phyloP scores from a whole-genome alignment of 1,284 basidiomycete genomes.

The Leccinum subrobustum region DNA sequence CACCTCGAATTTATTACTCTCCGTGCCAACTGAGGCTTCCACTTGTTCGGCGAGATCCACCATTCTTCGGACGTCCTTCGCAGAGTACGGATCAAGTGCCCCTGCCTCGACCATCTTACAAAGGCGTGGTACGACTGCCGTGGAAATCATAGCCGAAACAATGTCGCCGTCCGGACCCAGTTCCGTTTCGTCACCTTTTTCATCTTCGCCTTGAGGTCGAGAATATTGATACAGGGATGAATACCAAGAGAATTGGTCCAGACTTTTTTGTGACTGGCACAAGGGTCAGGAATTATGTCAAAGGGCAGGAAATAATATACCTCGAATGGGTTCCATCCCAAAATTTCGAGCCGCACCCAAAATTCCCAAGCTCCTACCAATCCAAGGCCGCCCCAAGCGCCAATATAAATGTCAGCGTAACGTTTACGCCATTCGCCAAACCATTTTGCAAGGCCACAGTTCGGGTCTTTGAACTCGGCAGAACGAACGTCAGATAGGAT shows the following conservation, averaged over 20 bases:
- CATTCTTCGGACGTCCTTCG: constrained; percentile 59
- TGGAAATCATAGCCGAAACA: constrained; percentile 85
- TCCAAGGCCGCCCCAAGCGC: constrained; percentile 88
- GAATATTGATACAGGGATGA: constrained; percentile 77
- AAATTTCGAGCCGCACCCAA: constrained; percentile 85
- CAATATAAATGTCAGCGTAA: constrained; percentile 80
- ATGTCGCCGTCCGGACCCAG: constrained; percentile 85
- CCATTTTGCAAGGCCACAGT: constrained; percentile 64
- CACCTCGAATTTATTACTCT: constrained; percentile 72
- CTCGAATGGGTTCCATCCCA: constrained; percentile 86
- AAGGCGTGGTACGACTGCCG: constrained; percentile 77
- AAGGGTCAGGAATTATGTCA: constrained; percentile 6
- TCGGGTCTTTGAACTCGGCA: constrained; percentile 82
- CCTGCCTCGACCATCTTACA: constrained; percentile 70
- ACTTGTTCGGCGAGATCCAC: constrained; percentile 82
- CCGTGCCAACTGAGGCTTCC: constrained; percentile 70
- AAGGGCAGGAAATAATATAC: constrained; percentile 41
- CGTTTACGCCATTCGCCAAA: constrained; percentile 80
- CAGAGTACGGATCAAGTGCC: constrained; percentile 81
- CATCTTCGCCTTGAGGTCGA: constrained; percentile 48
- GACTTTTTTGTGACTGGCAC: constrained; percentile 47
- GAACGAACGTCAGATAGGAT: constrained; percentile 85
- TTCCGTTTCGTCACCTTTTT: constrained; percentile 49
- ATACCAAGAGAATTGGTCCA: constrained; percentile 88
- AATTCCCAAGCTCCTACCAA: constrained; percentile 95